phyloP scores from a whole-genome alignment of 305 asterid genomes.

The Fraxinus sp. region DNA sequence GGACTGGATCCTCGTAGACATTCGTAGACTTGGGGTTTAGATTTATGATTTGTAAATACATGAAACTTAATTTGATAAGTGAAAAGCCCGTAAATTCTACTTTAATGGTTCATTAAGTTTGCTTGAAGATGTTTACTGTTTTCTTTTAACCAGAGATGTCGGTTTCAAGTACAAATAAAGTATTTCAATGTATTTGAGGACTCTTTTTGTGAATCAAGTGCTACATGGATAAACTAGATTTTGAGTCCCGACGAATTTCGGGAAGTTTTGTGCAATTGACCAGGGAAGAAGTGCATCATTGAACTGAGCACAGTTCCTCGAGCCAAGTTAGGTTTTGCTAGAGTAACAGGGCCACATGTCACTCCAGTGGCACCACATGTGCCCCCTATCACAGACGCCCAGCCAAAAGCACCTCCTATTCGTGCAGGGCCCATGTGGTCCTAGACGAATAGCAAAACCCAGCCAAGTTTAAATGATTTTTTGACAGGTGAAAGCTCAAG shows the following conservation, averaged over 20 bases:
- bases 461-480: background rate
- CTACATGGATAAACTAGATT: background rate
- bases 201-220: background rate
- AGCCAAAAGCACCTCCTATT: too few relatives aligned
- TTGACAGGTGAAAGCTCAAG: background rate
- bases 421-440: too few relatives aligned
- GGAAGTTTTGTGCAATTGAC: background rate
- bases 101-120: background rate
- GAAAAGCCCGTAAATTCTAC: background rate
- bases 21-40: background rate
- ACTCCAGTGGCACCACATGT: too few relatives aligned
- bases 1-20: background rate
- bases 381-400: too few relatives aligned
- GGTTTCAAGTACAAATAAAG: background rate
- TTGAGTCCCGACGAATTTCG: background rate
- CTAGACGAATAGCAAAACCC: too few relatives aligned
- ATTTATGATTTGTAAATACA: background rate
- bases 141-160: background rate
- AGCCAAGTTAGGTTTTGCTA: background rate
- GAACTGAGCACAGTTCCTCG: background rate
- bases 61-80: background rate
- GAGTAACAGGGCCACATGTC: too few relatives aligned
- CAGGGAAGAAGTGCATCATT: background rate
- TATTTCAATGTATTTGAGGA: background rate
- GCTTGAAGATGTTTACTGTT: background rate